Evolutionary conservation across 345 rosid genomes (phyloP).

Genomic region (Salix exigua): DNA sequence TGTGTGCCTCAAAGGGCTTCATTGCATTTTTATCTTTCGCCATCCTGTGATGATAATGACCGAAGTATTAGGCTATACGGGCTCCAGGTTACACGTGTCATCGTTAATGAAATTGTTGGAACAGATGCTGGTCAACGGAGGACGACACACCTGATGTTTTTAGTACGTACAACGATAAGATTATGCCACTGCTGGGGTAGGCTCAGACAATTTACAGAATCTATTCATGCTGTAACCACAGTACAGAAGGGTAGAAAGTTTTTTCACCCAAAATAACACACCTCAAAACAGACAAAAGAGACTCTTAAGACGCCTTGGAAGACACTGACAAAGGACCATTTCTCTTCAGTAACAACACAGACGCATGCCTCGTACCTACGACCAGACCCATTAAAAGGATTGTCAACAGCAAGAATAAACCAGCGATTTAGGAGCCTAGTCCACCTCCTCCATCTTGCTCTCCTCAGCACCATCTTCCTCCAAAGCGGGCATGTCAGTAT

Average conservation of each 20-base stretch:
- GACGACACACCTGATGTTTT: too few relatives aligned
- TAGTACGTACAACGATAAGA: too few relatives aligned
- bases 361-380: background rate
- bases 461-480: conserved; percentile 82
- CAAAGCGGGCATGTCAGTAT: conserved; percentile 69
- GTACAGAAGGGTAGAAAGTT: background rate
- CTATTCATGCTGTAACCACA: background rate
- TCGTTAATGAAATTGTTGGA: too few relatives aligned
- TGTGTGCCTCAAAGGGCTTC: too few relatives aligned
- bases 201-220: too few relatives aligned
- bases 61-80: too few relatives aligned
- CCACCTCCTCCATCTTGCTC: conserved; percentile 96
- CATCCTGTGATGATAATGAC: too few relatives aligned
- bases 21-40: too few relatives aligned
- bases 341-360: background rate
- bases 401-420: background rate
- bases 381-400: background rate
- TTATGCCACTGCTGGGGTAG: too few relatives aligned
- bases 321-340: background rate
- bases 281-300: background rate
- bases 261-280: background rate
- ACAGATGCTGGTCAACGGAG: too few relatives aligned
- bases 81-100: too few relatives aligned
- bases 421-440: conserved; percentile 20
- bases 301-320: background rate